These are phyloP conservation scores for Knoxia roxburghii DNA, from an alignment of 257 asterid species.

Conservation along the genomic window DNA sequence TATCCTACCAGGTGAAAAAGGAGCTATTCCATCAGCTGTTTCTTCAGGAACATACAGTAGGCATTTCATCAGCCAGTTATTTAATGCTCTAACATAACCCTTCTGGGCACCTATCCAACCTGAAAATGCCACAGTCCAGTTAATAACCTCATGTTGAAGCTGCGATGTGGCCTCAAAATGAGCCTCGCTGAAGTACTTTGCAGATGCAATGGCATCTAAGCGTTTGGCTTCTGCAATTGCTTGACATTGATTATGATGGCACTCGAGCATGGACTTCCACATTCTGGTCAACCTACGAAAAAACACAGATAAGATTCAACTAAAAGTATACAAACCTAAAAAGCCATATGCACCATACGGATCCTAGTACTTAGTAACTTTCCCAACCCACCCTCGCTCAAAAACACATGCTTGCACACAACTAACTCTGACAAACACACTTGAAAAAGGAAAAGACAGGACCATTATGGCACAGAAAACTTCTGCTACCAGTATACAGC, in stretches of 20 bases:
- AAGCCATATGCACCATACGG: not conserved
- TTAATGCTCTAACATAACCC: conserved; percentile 64
- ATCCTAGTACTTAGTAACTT: not conserved
- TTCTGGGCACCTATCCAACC: conserved; percentile 77
- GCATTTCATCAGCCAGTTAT: conserved; percentile 91
- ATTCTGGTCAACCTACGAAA: conserved; percentile 58
- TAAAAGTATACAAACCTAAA: not conserved
- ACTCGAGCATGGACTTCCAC: conserved; percentile 95
- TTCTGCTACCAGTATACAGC: conserved; percentile 2
- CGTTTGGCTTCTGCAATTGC: conserved; percentile 79
- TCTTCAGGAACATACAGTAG: conserved; percentile 87
- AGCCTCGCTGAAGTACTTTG: conserved; percentile 61
- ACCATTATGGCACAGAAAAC: not conserved
- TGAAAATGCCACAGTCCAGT: conserved; percentile 78
- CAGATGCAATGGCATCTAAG: conserved; percentile 63
- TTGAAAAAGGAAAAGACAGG: not conserved
- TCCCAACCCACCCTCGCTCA: not conserved
- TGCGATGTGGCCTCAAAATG: conserved; percentile 78
- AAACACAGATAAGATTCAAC: not conserved
- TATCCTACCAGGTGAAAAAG: conserved; percentile 87
- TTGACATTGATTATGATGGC: conserved; percentile 78
- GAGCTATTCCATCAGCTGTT: conserved; percentile 79
- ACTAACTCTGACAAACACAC: not conserved
- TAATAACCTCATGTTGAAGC: conserved; percentile 71
- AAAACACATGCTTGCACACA: not conserved